Evolutionary conservation across 805 yeast species (phyloP).

Genomic region (Candida bentonensis): DNA sequence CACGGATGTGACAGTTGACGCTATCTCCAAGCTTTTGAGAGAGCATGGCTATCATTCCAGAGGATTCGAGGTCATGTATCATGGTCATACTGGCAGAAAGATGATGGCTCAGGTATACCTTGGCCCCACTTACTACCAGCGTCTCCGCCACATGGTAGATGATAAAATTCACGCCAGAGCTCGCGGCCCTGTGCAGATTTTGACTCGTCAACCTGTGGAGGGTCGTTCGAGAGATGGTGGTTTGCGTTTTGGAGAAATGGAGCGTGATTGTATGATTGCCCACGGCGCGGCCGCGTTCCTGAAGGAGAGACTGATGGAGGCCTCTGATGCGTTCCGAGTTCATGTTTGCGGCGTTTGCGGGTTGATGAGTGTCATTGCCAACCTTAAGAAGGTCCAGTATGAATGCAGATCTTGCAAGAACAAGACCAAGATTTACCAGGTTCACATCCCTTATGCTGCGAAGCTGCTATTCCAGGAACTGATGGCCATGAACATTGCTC

Average conservation of each 20-base stretch:
- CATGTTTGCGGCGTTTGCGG: conserved; percentile 99
- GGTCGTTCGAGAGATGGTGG: conserved; percentile 99
- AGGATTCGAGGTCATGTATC: conserved; percentile 97
- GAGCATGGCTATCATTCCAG: conserved; percentile 96
- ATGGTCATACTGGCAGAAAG: conserved; percentile 98
- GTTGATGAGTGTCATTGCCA: conserved; percentile 93
- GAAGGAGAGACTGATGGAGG: conserved; percentile 97
- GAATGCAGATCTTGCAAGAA: conserved; percentile 98
- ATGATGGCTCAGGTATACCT: conserved; percentile 96
- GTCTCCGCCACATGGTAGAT: conserved; percentile 98
- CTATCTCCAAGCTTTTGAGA: conserved; percentile 79
- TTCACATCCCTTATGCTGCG: conserved; percentile 97
- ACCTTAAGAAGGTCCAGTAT: conserved; percentile 91
- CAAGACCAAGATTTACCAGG: conserved; percentile 95
- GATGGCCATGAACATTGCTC: conserved; percentile 99
- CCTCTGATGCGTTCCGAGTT: conserved; percentile 96
- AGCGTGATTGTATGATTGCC: conserved; percentile 99
- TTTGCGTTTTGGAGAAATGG: conserved; percentile 98
- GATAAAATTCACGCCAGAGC: conserved; percentile 99
- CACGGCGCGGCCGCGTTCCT: conserved; percentile 98
- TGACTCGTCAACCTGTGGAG: conserved; percentile 97
- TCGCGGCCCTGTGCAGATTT: conserved; percentile 94
- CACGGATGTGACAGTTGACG: conserved; percentile 96
- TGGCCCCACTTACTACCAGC: conserved; percentile 99
- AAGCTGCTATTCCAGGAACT: conserved; percentile 95